Conservation (phyloP, 257 asterid species). For the Orobanche coerulescens region DNA sequence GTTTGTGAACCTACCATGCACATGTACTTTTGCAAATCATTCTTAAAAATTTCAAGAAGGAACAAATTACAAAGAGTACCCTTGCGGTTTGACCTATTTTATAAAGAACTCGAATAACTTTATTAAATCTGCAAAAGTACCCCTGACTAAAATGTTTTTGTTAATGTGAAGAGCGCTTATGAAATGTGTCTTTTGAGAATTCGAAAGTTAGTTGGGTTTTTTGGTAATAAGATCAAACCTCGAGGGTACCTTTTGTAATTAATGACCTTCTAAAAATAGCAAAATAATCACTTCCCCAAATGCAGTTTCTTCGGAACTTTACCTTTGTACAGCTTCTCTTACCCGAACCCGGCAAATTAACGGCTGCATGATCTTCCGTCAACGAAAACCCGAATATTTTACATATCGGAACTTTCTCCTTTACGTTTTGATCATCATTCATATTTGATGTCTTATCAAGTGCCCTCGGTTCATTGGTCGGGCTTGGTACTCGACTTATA, state of each 20-base stretch:
- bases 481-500: constrained; percentile 29
- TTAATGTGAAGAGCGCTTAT: too few species aligned
- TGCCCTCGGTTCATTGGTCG: constrained; percentile 34
- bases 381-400: constrained; percentile 79
- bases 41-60: not conserved
- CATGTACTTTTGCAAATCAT: not conserved
- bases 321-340: constrained; percentile 92
- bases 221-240: too few species aligned
- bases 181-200: too few species aligned
- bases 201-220: too few species aligned
- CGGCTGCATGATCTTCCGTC: constrained; percentile 49
- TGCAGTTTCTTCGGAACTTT: not conserved
- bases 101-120: too few species aligned
- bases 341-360: constrained; percentile 47
- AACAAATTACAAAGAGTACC: too few species aligned
- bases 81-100: too few species aligned
- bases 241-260: too few species aligned
- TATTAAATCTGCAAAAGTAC: too few species aligned
- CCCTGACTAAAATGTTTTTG: too few species aligned
- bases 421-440: constrained; percentile 31
- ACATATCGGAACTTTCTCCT: constrained; percentile 42
- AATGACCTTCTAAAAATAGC: not conserved
- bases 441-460: constrained; percentile 36
- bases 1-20: constrained; percentile 86
- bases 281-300: not conserved